Evolutionary conservation across 306 rosid genomes (phyloP).

Genomic region (Gastrolobium villosum): DNA sequence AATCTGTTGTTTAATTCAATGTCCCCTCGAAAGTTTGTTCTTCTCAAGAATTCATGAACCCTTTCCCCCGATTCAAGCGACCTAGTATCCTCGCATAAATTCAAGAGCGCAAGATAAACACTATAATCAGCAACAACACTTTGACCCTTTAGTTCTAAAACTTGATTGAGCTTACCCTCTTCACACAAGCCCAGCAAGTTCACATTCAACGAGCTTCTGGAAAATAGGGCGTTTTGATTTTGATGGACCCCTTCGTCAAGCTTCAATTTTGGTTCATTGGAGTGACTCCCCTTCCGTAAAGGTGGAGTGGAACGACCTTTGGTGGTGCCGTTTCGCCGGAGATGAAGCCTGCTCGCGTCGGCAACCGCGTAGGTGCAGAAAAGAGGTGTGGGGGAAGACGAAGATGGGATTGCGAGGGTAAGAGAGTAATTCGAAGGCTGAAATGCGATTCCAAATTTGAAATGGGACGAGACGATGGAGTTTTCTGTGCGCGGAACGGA

Average conservation of each 20-base stretch:
- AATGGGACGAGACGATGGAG: constrained; percentile 46
- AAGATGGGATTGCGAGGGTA: constrained; percentile 27
- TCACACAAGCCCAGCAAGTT: constrained; percentile 66
- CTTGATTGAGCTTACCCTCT: constrained; percentile 74
- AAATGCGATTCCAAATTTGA: constrained; percentile 38
- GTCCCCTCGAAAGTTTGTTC: constrained; percentile 59
- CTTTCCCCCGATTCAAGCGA: constrained; percentile 62
- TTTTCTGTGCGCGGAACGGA: constrained; percentile 50
- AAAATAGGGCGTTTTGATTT: constrained; percentile 42
- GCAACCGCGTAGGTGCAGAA: constrained; percentile 50
- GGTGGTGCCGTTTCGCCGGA: constrained; percentile 50
- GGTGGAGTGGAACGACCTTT: constrained; percentile 49
- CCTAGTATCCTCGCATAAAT: constrained; percentile 59
- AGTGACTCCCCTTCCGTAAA: constrained; percentile 42
- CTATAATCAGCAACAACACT: constrained; percentile 73
- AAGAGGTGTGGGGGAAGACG: constrained; percentile 50
- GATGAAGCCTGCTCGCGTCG: constrained; percentile 47
- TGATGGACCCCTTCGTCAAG: constrained; percentile 38
- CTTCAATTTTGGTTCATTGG: constrained; percentile 49
- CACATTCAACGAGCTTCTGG: constrained; percentile 34
- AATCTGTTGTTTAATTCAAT: constrained; percentile 61
- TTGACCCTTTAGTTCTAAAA: constrained; percentile 62
- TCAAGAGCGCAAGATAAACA: constrained; percentile 62
- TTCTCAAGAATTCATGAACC: constrained; percentile 64
- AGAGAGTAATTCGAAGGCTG: neutral